Evolutionary conservation across 768 basidiomycete genomes (phyloP).

Genomic region (Agaricus sinodeliciosus): DNA sequence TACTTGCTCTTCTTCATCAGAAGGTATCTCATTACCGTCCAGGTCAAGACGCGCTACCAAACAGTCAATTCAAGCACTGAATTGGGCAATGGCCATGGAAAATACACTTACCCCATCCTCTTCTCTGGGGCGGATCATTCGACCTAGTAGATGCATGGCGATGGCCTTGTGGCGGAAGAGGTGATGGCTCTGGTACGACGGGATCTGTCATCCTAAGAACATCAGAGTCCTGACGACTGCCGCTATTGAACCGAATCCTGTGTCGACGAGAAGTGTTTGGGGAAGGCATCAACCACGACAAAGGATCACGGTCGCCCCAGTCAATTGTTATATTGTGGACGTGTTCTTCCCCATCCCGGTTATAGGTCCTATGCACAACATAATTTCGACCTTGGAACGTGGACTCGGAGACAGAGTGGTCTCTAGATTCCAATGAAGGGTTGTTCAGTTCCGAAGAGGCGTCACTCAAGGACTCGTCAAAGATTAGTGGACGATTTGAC

Average conservation of each 20-base stretch:
- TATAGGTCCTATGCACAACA: slow-evolving; percentile 27
- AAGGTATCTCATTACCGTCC: slow-evolving; percentile 59
- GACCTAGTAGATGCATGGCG: not conserved
- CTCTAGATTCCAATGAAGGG: slow-evolving; percentile 7
- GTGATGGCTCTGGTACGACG: not conserved
- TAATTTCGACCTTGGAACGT: slow-evolving; percentile 22
- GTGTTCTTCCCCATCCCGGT: slow-evolving; percentile 31
- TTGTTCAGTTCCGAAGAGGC: slow-evolving; percentile 12
- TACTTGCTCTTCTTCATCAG: slow-evolving; percentile 55
- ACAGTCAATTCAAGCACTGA: slow-evolving; percentile 3
- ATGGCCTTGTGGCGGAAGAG: not conserved
- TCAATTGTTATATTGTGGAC: slow-evolving; percentile 33
- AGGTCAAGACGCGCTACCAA: slow-evolving; percentile 39
- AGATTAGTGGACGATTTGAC: slow-evolving; percentile 26
- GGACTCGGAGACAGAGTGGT: slow-evolving; percentile 10
- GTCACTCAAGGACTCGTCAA: slow-evolving; percentile 35
- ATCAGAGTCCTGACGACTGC: slow-evolving; percentile 1
- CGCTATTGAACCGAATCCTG: slow-evolving; percentile 5
- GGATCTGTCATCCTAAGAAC: not conserved
- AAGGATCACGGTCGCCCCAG: slow-evolving; percentile 31
- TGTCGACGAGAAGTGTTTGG: slow-evolving; percentile 10
- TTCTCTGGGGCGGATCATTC: slow-evolving; percentile 21
- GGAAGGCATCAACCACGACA: slow-evolving; percentile 23
- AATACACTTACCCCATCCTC: slow-evolving; percentile 39
- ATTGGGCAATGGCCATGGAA: slow-evolving; percentile 2